Conservation (phyloP, 1,284 basidiomycete genomes). For the Taiwanofungus camphoratus region DNA sequence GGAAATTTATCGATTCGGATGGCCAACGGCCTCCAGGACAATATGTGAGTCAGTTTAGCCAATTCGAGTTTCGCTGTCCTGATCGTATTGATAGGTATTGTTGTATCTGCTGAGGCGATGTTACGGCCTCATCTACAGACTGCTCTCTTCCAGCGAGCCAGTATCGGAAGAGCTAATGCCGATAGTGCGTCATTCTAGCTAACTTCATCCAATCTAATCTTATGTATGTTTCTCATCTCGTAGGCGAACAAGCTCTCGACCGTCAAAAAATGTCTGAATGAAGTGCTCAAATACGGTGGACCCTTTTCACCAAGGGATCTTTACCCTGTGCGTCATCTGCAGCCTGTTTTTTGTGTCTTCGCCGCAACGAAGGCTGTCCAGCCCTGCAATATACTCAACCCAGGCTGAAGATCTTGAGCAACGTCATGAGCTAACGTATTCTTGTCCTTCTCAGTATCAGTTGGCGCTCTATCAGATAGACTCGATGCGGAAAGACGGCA, state of each 20-base stretch:
- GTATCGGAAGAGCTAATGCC: conserved; percentile 99
- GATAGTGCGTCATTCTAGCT: conserved; percentile 52
- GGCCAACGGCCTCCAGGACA: conserved; percentile 89
- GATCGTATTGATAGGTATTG: conserved; percentile 55
- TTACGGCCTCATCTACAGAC: conserved; percentile 92
- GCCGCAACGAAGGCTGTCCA: no score
- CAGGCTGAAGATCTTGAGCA: no score
- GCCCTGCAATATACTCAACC: no score
- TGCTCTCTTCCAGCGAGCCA: conserved; percentile 96
- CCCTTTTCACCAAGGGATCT: conserved; percentile 94
- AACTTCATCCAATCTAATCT: background rate
- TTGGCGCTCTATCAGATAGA: conserved; percentile 96
- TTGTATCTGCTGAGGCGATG: conserved; percentile 91
- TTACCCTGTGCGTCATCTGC: conserved; percentile 68
- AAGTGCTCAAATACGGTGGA: conserved; percentile 95
- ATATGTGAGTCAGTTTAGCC: conserved; percentile 53
- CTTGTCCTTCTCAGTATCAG: conserved; percentile 63
- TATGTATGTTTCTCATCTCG: background rate
- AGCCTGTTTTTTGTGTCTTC: no score
- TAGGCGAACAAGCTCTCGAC: conserved; percentile 92
- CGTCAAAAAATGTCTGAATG: conserved; percentile 94
- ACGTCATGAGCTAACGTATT: background rate
- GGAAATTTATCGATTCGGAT: conserved; percentile 94
- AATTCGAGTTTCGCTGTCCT: background rate
- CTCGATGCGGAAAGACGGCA: conserved; percentile 87